These are phyloP conservation scores for Casuarina glauca DNA, from an alignment of 306 rosid species.

Conservation along the genomic window DNA sequence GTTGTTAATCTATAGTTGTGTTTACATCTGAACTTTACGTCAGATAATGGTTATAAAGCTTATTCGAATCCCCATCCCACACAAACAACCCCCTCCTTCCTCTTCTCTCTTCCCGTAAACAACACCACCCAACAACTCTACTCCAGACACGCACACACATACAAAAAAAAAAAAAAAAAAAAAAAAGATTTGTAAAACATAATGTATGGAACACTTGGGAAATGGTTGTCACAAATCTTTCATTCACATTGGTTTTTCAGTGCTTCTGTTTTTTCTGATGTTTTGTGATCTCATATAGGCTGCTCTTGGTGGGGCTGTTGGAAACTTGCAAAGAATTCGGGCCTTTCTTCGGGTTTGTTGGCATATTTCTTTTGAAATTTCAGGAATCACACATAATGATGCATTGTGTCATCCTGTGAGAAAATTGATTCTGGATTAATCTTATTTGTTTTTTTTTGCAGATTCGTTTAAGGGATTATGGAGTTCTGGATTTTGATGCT, in stretches of 20 bases:
- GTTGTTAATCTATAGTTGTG: slow-evolving; percentile 15
- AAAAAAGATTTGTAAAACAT: background rate
- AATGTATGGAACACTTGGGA: slow-evolving; percentile 16
- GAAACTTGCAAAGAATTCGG: slow-evolving; percentile 87
- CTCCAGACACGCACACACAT: no score
- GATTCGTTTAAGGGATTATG: slow-evolving; percentile 97
- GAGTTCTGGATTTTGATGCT: slow-evolving; percentile 92
- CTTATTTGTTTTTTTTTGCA: slow-evolving; percentile 37
- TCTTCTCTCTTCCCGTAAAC: no score
- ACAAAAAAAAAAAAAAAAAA: no score
- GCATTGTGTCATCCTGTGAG: slow-evolving; percentile 5
- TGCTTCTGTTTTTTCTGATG: slow-evolving; percentile 25
- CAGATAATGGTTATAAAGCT: slow-evolving; percentile 3
- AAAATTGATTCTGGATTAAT: slow-evolving; percentile 11
- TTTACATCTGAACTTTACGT: slow-evolving; percentile 12
- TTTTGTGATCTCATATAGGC: slow-evolving; percentile 59
- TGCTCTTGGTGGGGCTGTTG: slow-evolving; percentile 95
- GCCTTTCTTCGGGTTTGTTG: slow-evolving; percentile 99
- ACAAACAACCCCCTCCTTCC: no score
- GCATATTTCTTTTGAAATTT: slow-evolving; percentile 18
- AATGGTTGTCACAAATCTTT: slow-evolving; percentile 20
- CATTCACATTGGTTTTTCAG: slow-evolving; percentile 21
- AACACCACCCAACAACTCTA: no score
- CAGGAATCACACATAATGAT: slow-evolving; percentile 16
- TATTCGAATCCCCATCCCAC: background rate